phyloP scores from a whole-genome alignment of 495 filamentous ascomycete species.

The Tuber indicum region DNA sequence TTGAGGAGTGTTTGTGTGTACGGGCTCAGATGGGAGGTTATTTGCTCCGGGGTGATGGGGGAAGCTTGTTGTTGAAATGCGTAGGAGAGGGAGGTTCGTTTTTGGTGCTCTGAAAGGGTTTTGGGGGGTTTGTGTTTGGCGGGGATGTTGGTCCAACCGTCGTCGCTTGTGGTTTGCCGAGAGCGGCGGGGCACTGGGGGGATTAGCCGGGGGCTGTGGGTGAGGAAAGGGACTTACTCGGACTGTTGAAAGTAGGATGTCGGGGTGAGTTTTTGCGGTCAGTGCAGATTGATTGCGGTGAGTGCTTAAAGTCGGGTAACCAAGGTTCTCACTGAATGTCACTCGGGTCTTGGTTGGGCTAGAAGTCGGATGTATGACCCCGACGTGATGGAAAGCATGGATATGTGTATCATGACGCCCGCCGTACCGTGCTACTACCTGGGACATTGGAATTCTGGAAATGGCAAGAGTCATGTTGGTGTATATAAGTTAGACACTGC shows the following conservation, averaged over 20 bases:
- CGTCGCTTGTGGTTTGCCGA: constrained; percentile 9
- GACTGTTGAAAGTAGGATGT: neutral
- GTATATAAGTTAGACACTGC: no score
- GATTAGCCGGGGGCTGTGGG: neutral
- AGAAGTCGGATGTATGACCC: no score
- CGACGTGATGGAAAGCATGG: no score
- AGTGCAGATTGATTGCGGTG: neutral
- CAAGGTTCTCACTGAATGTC: neutral
- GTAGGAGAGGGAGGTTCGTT: neutral
- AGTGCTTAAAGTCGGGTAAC: neutral
- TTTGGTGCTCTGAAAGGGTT: neutral
- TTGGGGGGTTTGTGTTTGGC: constrained; percentile 23
- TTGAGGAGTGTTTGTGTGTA: no score
- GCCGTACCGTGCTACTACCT: no score
- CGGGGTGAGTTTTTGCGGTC: neutral
- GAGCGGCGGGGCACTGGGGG: constrained; percentile 23
- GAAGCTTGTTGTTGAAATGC: neutral
- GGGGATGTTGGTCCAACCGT: constrained; percentile 26
- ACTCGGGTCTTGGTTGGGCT: neutral
- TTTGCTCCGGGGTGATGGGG: constrained; percentile 11
- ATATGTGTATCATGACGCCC: no score
- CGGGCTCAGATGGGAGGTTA: neutral
- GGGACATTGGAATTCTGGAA: no score
- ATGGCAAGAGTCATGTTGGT: no score
- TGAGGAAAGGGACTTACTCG: constrained; percentile 5